Base-by-base conservation (phyloP, 73 alveolate species). In the Uronychia setigera region DNA sequence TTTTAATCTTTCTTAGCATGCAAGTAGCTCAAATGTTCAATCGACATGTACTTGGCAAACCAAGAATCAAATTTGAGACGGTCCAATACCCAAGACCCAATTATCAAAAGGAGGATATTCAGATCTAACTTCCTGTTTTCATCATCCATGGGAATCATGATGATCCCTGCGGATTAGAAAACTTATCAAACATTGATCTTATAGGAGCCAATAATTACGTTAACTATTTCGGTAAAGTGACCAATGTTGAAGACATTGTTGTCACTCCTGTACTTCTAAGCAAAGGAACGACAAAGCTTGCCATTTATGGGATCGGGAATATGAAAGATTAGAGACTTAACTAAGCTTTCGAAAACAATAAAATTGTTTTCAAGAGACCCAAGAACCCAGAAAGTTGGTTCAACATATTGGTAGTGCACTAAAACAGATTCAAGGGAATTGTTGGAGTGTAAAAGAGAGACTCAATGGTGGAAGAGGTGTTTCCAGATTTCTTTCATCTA, bases 141-240 rank as follows among this genome's bases (percentile, higher is more conserved):
- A 93, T 93, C 29, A 96, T 98, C 31, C 99, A 98, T 92, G 99
- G 99, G 26, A 98, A 98, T 86, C 99, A 98, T 86, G 99, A 98
- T 86, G 99, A 98, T 80, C 98, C 99, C 26, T 81, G 96, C 1
- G 99, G 98, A n/a, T 89, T 94, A 33, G 98, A 95, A 80, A 86
- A 89, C 82, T 83, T 97, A 33, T 96, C 99, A 0, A 94, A 96
- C 33, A 85, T 97, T 13, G 99, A 98, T 88, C 84, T 94, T 67
- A 90, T 97, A 31, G 79, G 88, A 80, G 88, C 95, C 31, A 93
- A 96, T 76, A 83, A 97, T 75, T 96, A 92, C 76, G 85, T 98
- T 83, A 98, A 98, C 86, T 97, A 98, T 89, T 93, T 98, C 78
- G 99, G 99, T 1, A 95, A 96, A 84, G 92, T 93, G 30, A 91